phyloP scores from a whole-genome alignment of 306 rosid species.

The Acacia crassicarpa region DNA sequence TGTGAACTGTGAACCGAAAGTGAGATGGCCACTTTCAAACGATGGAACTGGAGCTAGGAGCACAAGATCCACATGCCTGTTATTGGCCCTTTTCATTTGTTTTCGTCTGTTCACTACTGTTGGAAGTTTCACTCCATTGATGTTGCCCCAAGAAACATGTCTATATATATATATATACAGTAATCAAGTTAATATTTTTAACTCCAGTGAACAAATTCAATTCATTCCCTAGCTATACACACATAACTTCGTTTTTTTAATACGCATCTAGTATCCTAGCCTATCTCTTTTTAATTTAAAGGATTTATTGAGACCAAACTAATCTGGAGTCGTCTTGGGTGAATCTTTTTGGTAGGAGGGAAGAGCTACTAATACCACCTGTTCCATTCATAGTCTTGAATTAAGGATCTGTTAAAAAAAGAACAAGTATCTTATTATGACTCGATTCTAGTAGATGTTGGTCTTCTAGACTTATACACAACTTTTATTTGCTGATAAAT shows the following conservation, averaged over 20 bases:
- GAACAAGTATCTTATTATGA: too few species aligned
- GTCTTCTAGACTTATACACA: too few species aligned
- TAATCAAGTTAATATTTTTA: neutral
- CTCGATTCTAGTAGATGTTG: too few species aligned
- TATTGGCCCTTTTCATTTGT: neutral
- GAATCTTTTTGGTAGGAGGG: too few species aligned
- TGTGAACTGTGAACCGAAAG: neutral
- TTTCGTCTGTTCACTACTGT: neutral
- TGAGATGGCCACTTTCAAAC: neutral
- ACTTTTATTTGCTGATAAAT: neutral
- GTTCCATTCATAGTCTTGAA: too few species aligned
- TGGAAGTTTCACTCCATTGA: neutral
- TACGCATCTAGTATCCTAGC: too few species aligned
- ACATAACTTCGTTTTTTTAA: too few species aligned
- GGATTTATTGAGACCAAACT: too few species aligned
- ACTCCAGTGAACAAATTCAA: neutral
- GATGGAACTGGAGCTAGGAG: neutral
- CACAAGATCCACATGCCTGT: neutral
- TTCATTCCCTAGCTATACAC: neutral
- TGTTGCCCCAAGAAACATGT: neutral
- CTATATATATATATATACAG: neutral
- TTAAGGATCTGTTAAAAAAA: too few species aligned
- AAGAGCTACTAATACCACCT: too few species aligned
- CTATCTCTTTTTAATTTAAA: too few species aligned
- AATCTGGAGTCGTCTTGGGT: too few species aligned